Evolutionary conservation across 1,284 basidiomycete genomes (phyloP).

Genomic region (Ceratobasidium sp.): DNA sequence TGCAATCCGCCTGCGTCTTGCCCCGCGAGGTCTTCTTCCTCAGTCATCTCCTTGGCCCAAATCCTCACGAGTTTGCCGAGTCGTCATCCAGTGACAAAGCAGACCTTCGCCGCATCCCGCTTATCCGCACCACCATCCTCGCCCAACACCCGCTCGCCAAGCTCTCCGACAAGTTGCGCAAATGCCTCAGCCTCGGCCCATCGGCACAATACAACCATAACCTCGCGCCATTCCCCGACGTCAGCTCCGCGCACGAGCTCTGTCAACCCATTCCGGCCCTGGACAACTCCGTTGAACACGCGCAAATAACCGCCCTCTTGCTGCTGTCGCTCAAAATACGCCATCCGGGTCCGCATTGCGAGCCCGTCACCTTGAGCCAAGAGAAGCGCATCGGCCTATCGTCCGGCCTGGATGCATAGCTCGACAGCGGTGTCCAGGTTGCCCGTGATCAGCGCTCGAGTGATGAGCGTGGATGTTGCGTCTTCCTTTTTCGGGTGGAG

Average conservation of each 20-base stretch:
- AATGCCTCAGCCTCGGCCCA: constrained; percentile 92
- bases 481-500: too few species aligned
- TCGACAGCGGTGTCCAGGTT: too few species aligned
- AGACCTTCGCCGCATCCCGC: too few species aligned
- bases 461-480: too few species aligned
- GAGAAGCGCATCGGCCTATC: too few species aligned
- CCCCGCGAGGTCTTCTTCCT: too few species aligned
- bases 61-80: too few species aligned
- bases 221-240: constrained; percentile 60
- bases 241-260: constrained; percentile 98
- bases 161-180: constrained; percentile 86
- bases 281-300: constrained; percentile 95
- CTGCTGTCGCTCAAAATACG: constrained; percentile 88
- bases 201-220: constrained; percentile 97
- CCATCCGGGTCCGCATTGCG: constrained; percentile 90
- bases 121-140: neutral
- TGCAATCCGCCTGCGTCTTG: too few species aligned
- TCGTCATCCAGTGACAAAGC: too few species aligned
- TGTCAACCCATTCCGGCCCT: constrained; percentile 78
- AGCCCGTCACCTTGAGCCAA: constrained; percentile 69
- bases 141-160: constrained; percentile 65
- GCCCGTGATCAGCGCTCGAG: too few species aligned
- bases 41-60: too few species aligned
- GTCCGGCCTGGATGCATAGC: too few species aligned
- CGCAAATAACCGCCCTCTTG: constrained; percentile 85